Evolutionary conservation across 2,329 filamentous ascomycete species (phyloP), one percentile per base, ranked within the genome.

Genomic region (Calonectria crousiana): DNA sequence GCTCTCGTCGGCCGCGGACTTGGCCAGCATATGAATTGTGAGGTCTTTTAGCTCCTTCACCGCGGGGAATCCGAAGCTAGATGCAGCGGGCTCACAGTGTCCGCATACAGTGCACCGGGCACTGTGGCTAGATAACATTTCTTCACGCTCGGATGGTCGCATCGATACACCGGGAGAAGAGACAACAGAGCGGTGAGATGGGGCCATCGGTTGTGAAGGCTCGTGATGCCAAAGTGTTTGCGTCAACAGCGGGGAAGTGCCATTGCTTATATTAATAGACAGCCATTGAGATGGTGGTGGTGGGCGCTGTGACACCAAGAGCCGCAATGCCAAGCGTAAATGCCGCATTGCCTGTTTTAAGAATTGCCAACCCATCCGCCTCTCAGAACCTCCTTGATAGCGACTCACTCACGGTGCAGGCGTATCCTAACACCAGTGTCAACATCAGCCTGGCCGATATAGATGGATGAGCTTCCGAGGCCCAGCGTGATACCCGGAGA

Each of bases 71-170:
- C 71, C 72, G 69, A 69, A 71, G 72, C 52, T 11, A 71, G 26
- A 18, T 5, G 9, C 32, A 30, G 16, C 28, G 9, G 16, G 38
- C 16, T 10, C 13, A 36, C 32, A 71, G 72, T 71, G 74, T 74
- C 30, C 53, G 11, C 0, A 4, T 9, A 76, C 72, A 67, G 74
- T 76, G 62, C 30, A 67, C 53, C 56, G 56, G 56, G 9, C 56
- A 62, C 56, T 62, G 56, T 62, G 10, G n/a, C 36, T 28, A 67
- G 74, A 76, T 72, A 72, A 70, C 74, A 66, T 67, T 67, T 68
- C 41, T 28, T n/a, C 11, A 1, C 23, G 20, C 56, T 28, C 16
- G 66, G 44, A 51, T 30, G 23, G 30, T 26, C 26, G 36, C 32
- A 52, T 47, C n/a, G 38, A 53, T 56, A 41, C 56, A 44, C 38